Evolutionary conservation across 192 early-diverging fungal genomes (phyloP), one percentile per base, ranked within the genome.

Genomic region (Oehlia diaphana): DNA sequence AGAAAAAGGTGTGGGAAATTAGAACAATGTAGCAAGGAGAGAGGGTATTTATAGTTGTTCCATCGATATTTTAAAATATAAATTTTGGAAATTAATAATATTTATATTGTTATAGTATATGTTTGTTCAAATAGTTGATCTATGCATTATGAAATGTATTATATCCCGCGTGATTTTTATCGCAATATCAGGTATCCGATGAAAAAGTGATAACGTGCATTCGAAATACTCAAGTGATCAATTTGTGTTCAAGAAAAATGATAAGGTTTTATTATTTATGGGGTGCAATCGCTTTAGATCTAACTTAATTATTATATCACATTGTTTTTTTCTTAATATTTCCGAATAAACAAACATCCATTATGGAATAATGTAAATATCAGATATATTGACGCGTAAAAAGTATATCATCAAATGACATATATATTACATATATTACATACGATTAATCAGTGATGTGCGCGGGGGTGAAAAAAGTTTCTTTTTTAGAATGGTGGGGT

Each of bases 1-100:
- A 67, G 65, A 67, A 67, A 67, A 67, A 10, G 65, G 65, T 67
- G 65, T 67, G 65, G 65, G 65, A 67, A 67, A 67, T 33, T 19
- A 67, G 14, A 67, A 67, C 65, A 67, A 67, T 67, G 65, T 13
- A 10, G 28, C 9, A 33, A 67, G 16, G 23, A 33, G 33, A 33
- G 13, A 12, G 28, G 26, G 33, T 67, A 33, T 67, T 33, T 67
- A 67, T 67, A 33, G 10, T 67, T 67, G 4, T 33, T 33, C 31
- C 65, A 67, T 33, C 28, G 65, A 53, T 5, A 66, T 26, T 66
- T 28, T n/a, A 26, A 64, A 64, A n/a, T 26, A 19, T 23, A 8
- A 6, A n/a, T 12, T 12, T 64, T 26, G 63, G 8, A 39, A 37
- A 37, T 37, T 6, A 37, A 63, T 26, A 31, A 31, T 31, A 31